phyloP scores from a whole-genome alignment of 495 filamentous ascomycete genomes.

The Chlorociboria aeruginascens region DNA sequence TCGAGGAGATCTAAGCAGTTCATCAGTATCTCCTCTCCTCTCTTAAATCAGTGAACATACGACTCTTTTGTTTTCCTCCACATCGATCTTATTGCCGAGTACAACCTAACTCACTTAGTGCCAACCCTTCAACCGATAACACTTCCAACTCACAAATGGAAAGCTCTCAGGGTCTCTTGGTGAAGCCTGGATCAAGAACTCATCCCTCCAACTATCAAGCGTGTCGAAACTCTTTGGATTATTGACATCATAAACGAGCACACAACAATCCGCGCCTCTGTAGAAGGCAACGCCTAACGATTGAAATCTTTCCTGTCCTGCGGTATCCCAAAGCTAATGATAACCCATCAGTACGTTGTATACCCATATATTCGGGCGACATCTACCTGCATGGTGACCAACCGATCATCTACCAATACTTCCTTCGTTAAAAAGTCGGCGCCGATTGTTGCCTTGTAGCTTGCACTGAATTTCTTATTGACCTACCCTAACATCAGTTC shows the following conservation, averaged over 20 bases:
- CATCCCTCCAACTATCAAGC: slow-evolving; percentile 95
- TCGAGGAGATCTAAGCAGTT: slow-evolving; percentile 62
- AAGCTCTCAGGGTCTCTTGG: slow-evolving; percentile 96
- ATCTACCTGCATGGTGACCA: slow-evolving; percentile 93
- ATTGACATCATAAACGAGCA: slow-evolving; percentile 97
- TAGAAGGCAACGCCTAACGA: slow-evolving; percentile 98
- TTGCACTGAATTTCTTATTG: slow-evolving; percentile 99
- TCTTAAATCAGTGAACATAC: slow-evolving; percentile 28
- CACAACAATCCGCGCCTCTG: slow-evolving; percentile 95
- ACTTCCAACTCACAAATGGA: slow-evolving; percentile 69
- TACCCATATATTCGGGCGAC: neutral
- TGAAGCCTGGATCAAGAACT: slow-evolving; percentile 95
- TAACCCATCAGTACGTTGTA: slow-evolving; percentile 11
- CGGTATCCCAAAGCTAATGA: slow-evolving; percentile 89
- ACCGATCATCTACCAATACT: slow-evolving; percentile 89
- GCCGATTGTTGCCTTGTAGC: slow-evolving; percentile 98
- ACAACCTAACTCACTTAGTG: slow-evolving; percentile 48
- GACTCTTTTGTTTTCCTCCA: slow-evolving; percentile 90
- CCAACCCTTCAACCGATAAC: neutral
- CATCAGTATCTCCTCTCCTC: slow-evolving; percentile 5
- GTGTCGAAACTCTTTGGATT: slow-evolving; percentile 99
- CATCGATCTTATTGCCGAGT: slow-evolving; percentile 97
- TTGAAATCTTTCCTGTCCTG: slow-evolving; percentile 95
- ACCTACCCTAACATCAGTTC: slow-evolving; percentile 44
- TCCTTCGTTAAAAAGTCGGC: slow-evolving; percentile 98